Base-by-base conservation (phyloP, 176 grass and related monocot genomes). In the Avena insularis region DNA sequence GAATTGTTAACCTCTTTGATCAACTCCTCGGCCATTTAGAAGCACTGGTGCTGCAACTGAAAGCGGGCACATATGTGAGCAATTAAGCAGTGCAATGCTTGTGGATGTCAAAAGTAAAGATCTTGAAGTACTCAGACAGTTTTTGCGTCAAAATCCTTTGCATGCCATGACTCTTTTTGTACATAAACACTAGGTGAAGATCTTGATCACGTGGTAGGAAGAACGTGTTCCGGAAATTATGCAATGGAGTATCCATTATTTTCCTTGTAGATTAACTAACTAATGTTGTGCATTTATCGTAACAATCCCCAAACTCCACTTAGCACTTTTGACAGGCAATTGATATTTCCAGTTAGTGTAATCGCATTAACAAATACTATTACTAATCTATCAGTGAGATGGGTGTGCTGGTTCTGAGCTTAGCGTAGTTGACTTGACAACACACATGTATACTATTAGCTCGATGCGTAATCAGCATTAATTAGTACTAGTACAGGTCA, bases 1-100 rank as follows among this genome's bases (percentile, higher is more conserved):
- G 56, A 83, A 29, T 25, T 70, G 60, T 54, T 64, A 10, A 50
- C 71, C 81, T 89, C 59, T 54, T 87, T 90, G 53, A 77, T 68
- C 31, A 81, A 55, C 71, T 87, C 64, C 29, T 87, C 81, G 36
- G 77, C 74, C 92, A 94, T 94, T 91, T 81, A 64, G 20, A 79
- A 70, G 59, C 61, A 82, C 56, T 21, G 73, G 40, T 65, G 72
- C 87, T 91, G 87, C 56, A 87, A 48, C 55, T 58, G 10, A 38
- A 84, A 50, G 49, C 1, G 71, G 49, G 57, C 1, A 77, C 12
- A 83, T 31, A 75, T 23, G 65, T 89, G 48, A 77, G n/a, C 7
- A 82, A 55, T 53, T 40, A 35, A 56, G 29, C 25, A 70, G 29
- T 69, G 25, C 4, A 56, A 33, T 68, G 12, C 21, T 54, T 82